Conservation (phyloP, 345 rosid genomes). For the Lepidium aucheri region DNA sequence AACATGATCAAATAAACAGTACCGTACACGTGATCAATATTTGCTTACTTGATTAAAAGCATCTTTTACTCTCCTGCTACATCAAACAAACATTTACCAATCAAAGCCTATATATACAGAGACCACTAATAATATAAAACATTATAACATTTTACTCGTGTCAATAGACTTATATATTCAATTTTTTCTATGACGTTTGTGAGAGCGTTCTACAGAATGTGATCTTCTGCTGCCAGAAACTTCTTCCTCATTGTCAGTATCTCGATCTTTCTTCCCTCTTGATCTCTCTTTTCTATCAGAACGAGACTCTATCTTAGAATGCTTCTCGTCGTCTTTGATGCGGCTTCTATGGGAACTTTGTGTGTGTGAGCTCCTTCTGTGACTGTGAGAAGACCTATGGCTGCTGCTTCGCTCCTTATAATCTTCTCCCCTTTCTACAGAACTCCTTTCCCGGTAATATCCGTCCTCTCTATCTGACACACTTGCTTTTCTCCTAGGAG, state of each 20-base stretch:
- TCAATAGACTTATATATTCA: too few species aligned
- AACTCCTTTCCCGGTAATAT: slow-evolving; percentile 22
- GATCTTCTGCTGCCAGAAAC: slow-evolving; percentile 20
- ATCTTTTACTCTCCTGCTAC: too few species aligned
- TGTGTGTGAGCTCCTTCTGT: slow-evolving; percentile 8
- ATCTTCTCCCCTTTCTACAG: slow-evolving; percentile 31
- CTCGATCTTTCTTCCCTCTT: slow-evolving; percentile 21
- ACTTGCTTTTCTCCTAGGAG: slow-evolving; percentile 56
- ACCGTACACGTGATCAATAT: too few species aligned
- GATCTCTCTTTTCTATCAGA: slow-evolving; percentile 31
- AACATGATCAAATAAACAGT: too few species aligned
- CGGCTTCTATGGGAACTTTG: slow-evolving; percentile 13
- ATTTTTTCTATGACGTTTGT: slow-evolving; percentile 1
- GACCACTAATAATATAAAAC: too few species aligned
- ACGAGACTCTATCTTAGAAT: slow-evolving; percentile 5
- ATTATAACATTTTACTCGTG: too few species aligned
- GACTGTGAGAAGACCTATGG: slow-evolving; percentile 3
- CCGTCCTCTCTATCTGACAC: slow-evolving; percentile 36
- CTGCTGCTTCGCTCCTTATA: slow-evolving; percentile 11
- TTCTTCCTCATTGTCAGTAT: slow-evolving; percentile 25
- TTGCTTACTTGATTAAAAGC: too few species aligned
- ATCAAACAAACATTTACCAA: too few species aligned
- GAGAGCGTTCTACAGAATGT: slow-evolving; percentile 10
- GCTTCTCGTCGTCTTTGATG: slow-evolving; percentile 29
- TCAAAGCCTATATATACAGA: too few species aligned